phyloP scores from a whole-genome alignment of 495 filamentous ascomycete species.

The Penicillium dipodomyicola region DNA sequence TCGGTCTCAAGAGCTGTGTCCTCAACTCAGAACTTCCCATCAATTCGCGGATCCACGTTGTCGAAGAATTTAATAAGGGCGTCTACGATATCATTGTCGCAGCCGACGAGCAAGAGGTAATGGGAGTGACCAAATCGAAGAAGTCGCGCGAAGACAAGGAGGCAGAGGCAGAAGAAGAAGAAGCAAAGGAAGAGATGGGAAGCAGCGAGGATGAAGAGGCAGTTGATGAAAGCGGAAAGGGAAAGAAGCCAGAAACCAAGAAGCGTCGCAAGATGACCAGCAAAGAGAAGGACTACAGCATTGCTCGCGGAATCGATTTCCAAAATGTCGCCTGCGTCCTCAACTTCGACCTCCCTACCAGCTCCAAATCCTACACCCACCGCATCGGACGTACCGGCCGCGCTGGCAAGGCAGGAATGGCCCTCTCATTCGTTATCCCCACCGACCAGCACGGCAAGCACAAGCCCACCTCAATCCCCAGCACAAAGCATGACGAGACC shows the following conservation, averaged over 20 bases:
- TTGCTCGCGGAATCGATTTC: slow-evolving; percentile 95
- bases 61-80: slow-evolving; percentile 95
- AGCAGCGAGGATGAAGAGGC: slow-evolving; percentile 39
- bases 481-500: slow-evolving; percentile 77
- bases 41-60: slow-evolving; percentile 87
- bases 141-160: slow-evolving; percentile 29
- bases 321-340: slow-evolving; percentile 89
- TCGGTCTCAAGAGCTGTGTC: slow-evolving; percentile 89
- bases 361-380: slow-evolving; percentile 90
- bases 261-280: slow-evolving; percentile 62
- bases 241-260: slow-evolving; percentile 31
- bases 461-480: slow-evolving; percentile 72
- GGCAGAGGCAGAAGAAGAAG: slow-evolving; percentile 8
- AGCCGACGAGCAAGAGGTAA: slow-evolving; percentile 84
- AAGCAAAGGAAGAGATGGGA: slow-evolving; percentile 28
- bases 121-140: slow-evolving; percentile 55
- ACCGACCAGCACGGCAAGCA: slow-evolving; percentile 79
- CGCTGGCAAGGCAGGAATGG: slow-evolving; percentile 86
- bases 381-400: slow-evolving; percentile 91
- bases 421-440: slow-evolving; percentile 90
- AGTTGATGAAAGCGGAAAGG: slow-evolving; percentile 22
- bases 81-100: slow-evolving; percentile 98
- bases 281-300: slow-evolving; percentile 81
- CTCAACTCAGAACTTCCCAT: slow-evolving; percentile 94
- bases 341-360: slow-evolving; percentile 92